These are phyloP conservation scores for Stereocaulon alpinum DNA, from an alignment of 495 filamentous ascomycete species.

Conservation along the genomic window DNA sequence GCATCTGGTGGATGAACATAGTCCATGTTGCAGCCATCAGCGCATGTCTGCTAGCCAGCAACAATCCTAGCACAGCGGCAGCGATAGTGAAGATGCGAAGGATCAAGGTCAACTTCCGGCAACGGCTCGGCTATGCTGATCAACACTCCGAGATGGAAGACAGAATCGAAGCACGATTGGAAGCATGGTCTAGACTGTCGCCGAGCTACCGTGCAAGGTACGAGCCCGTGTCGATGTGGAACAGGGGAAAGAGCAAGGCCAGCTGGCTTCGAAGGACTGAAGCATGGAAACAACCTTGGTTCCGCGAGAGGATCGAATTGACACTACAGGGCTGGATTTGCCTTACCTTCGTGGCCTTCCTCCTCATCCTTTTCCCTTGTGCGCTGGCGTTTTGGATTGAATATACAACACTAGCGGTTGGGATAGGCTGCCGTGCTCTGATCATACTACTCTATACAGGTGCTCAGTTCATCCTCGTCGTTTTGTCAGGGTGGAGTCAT, in stretches of 20 bases:
- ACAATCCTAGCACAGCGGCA: conserved; percentile 20
- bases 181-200: conserved; percentile 13
- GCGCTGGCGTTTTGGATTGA: conserved; percentile 32
- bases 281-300: conserved; percentile 17
- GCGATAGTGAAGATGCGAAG: conserved; percentile 8
- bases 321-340: conserved; percentile 25
- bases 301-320: conserved; percentile 13
- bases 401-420: conserved; percentile 33
- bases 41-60: conserved; percentile 23
- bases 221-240: conserved; percentile 27
- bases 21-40: conserved; percentile 16
- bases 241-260: conserved; percentile 22
- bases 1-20: conserved; percentile 32
- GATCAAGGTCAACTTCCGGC: not conserved
- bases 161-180: conserved; percentile 12
- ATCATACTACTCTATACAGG: conserved; percentile 33
- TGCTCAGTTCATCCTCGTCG: conserved; percentile 30
- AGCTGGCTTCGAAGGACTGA: conserved; percentile 12
- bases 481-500: conserved; percentile 26
- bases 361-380: conserved; percentile 28
- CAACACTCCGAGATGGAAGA: conserved; percentile 9
- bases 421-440: conserved; percentile 33
- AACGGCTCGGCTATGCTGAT: not conserved
- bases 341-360: conserved; percentile 23
- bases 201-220: conserved; percentile 21